A percentile compares a stretch with the other conserved stretches of the same genome.
Conservation (phyloP, 805 yeast genomes). For the Schizosaccharomyces lindneri region DNA sequence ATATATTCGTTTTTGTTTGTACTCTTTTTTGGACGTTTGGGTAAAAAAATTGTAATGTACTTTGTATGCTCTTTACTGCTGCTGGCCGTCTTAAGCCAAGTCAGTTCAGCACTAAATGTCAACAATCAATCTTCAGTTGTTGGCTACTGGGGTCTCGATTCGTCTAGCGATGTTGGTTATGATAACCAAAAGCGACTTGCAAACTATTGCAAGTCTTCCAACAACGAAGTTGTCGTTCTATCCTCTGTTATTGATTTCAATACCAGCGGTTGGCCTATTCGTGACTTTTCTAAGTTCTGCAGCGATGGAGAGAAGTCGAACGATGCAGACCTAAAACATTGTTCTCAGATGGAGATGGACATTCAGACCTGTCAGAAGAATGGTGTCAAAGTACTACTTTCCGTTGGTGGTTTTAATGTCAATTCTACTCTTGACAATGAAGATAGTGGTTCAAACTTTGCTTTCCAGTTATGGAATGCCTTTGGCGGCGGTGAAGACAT, state of each 20-base stretch:
- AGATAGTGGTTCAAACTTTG: slow-evolving; percentile 32
- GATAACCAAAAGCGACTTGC: slow-evolving; percentile 11
- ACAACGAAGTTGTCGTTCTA: slow-evolving; percentile 40
- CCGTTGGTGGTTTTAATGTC: slow-evolving; percentile 53
- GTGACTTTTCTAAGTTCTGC: slow-evolving; percentile 8
- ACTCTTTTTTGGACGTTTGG: too few relatives aligned
- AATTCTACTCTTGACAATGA: slow-evolving; percentile 28
- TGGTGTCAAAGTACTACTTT: slow-evolving; percentile 59
- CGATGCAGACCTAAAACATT: slow-evolving; percentile 16
- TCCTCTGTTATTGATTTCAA: slow-evolving; percentile 34
- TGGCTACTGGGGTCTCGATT: background rate
- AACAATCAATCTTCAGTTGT: background rate
- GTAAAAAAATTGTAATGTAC: background rate
- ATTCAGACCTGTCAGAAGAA: slow-evolving; percentile 47
- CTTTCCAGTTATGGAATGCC: slow-evolving; percentile 25
- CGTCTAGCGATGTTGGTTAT: background rate
- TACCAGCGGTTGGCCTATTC: slow-evolving; percentile 5
- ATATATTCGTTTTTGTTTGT: too few relatives aligned
- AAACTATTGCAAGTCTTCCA: slow-evolving; percentile 38
- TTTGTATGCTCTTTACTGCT: background rate
- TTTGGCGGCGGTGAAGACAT: slow-evolving; percentile 22
- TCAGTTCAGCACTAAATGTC: background rate
- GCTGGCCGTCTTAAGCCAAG: background rate
- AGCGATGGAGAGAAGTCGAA: background rate
- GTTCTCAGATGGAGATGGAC: slow-evolving; percentile 26